These are phyloP conservation scores for Firmiana major DNA, from an alignment of 345 rosid species.

Conservation along the genomic window DNA sequence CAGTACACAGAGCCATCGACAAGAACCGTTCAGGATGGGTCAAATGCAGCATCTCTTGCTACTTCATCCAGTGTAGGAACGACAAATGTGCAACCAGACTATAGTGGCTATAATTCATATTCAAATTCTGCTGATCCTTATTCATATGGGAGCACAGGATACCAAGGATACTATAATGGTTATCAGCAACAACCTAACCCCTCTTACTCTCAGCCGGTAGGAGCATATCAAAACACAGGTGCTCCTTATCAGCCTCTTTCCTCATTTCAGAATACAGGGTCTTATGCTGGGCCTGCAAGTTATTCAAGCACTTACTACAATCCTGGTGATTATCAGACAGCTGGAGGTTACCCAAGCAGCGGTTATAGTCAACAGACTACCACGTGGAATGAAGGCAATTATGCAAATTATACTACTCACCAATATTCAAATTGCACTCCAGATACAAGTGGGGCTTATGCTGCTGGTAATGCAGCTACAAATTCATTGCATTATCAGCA, in stretches of 20 bases:
- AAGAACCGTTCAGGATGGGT: constrained; percentile 43
- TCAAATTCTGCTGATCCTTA: constrained; percentile 64
- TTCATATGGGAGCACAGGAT: constrained; percentile 66
- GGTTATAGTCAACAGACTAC: constrained; percentile 65
- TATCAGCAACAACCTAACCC: constrained; percentile 81
- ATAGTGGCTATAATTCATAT: constrained; percentile 59
- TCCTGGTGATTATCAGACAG: constrained; percentile 99
- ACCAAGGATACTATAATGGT: constrained; percentile 69
- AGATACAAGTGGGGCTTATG: constrained; percentile 50
- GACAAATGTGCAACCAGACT: constrained; percentile 49
- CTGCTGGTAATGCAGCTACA: constrained; percentile 46
- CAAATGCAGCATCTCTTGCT: constrained; percentile 47
- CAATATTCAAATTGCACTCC: constrained; percentile 64
- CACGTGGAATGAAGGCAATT: constrained; percentile 61
- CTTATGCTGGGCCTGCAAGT: constrained; percentile 97
- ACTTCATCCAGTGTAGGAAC: constrained; percentile 60
- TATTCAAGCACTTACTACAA: constrained; percentile 94
- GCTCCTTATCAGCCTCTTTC: constrained; percentile 99
- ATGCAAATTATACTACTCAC: constrained; percentile 57
- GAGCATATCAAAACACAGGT: constrained; percentile 98
- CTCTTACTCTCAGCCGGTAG: constrained; percentile 77
- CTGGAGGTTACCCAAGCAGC: constrained; percentile 82
- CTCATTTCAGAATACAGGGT: constrained; percentile 99
- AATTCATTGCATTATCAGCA: constrained; percentile 70
- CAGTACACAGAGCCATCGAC: constrained; percentile 47